Conservation (phyloP, 768 basidiomycete species). For the Leccinum boreale region DNA sequence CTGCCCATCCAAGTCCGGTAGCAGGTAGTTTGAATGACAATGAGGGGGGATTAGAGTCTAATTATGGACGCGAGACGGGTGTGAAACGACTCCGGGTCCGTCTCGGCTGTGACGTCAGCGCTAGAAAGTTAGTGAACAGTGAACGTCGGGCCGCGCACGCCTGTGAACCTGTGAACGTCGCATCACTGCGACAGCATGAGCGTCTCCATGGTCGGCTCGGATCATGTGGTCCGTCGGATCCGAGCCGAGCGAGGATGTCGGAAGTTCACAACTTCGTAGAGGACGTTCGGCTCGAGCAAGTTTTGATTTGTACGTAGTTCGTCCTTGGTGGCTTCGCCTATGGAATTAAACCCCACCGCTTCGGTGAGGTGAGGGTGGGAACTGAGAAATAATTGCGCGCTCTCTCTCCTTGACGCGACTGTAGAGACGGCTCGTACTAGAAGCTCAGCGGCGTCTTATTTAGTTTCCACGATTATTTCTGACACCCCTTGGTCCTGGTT, state of each 20-base stretch:
- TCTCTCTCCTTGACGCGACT: too few relatives aligned
- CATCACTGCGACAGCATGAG: not conserved
- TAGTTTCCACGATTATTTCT: not conserved
- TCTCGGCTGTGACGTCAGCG: not conserved
- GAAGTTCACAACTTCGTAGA: not conserved
- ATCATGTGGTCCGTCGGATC: not conserved
- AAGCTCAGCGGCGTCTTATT: not conserved
- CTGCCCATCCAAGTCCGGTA: not conserved
- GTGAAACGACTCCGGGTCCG: too few relatives aligned
- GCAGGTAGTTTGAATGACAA: not conserved
- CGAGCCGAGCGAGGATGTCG: not conserved
- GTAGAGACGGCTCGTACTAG: too few relatives aligned
- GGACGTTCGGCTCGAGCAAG: not conserved
- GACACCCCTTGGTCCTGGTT: constrained; percentile 14
- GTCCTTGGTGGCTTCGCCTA: not conserved
- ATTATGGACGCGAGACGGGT: not conserved
- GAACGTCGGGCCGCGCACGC: not conserved
- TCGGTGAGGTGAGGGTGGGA: not conserved
- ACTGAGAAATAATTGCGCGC: too few relatives aligned
- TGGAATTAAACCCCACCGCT: not conserved
- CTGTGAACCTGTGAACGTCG: not conserved
- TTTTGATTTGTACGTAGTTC: too few relatives aligned
- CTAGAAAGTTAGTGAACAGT: not conserved
- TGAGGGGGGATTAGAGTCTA: not conserved
- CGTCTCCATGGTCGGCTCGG: not conserved